Base-by-base conservation (phyloP, 345 rosid species). In the Murraya paniculata region DNA sequence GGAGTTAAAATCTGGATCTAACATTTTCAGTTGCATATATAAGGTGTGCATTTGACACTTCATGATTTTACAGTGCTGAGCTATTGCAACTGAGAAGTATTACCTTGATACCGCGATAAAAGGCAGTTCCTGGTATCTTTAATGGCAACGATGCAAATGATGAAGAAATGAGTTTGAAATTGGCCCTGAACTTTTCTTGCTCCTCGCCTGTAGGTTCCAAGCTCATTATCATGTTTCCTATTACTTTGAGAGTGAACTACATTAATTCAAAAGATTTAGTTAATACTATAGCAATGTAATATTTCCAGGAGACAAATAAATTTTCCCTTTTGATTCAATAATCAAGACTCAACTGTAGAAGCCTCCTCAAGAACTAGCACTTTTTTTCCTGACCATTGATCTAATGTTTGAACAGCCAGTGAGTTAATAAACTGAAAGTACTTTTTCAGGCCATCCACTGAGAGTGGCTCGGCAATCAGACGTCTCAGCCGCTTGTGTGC, bases 211-310 rank as follows among this genome's bases (percentile, higher is more conserved):
- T 48, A 2, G 93, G 90, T 79, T 91, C 95, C 39, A 91, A 81
- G 89, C 91, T 89, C 93, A 89, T 88, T 79, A 88, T 88, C 91
- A 91, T 89, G 87, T 89, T 87, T 53, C 95, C 93, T 22, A 89
- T 89, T 39, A 88, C 90, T 75, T 91, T 88, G 24, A 91, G 87
- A 64, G 93, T 89, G 82, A 87, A 89, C 95, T 89, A 89, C 86
- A 85, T 61, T 25, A 68, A 33, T 7, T 1, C 39, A 21, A 69
- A 69, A 66, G 41, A 31, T 67, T 61, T 30, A 45, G 30, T 62
- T 64, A 36, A 38, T 41, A 2, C 31, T 64, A 41, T 9, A 22
- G 1, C 39, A 62, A 30, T 24, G 57, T 35, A 71, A 61, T 31
- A 71, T 61, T 6, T 33, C 68, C 41, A 1, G 21, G 16, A 36